These are phyloP conservation scores for Trichoderma lentiforme DNA, from an alignment of 2,329 filamentous ascomycete species.

Conservation along the genomic window DNA sequence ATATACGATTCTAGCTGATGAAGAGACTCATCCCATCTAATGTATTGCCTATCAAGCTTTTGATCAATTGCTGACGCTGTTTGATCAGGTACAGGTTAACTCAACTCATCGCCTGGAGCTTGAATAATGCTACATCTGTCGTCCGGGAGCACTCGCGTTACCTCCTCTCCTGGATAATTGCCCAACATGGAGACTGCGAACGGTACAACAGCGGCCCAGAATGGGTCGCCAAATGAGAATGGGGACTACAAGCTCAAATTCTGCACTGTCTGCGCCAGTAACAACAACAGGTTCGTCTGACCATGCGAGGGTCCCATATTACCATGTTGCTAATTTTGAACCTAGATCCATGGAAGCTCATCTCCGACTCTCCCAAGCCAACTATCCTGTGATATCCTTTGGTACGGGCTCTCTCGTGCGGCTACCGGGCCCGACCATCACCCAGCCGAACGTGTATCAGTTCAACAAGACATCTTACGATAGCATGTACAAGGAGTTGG, in stretches of 20 bases:
- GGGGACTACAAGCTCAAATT: slow-evolving; percentile 86
- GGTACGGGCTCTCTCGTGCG: slow-evolving; percentile 94
- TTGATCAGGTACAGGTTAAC: neutral
- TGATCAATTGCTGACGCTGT: slow-evolving; percentile 10
- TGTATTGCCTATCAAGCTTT: neutral
- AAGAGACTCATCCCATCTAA: slow-evolving; percentile 17
- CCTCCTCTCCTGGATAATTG: slow-evolving; percentile 16
- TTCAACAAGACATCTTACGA: slow-evolving; percentile 98
- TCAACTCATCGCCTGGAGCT: neutral
- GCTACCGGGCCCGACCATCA: slow-evolving; percentile 84
- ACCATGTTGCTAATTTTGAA: neutral
- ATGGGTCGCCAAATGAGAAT: slow-evolving; percentile 48
- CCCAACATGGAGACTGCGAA: slow-evolving; percentile 43
- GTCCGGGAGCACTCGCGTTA: slow-evolving; percentile 1
- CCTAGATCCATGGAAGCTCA: slow-evolving; percentile 83
- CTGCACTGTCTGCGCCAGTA: slow-evolving; percentile 98
- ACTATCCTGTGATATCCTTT: slow-evolving; percentile 96
- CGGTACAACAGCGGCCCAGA: slow-evolving; percentile 37
- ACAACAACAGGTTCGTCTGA: slow-evolving; percentile 78
- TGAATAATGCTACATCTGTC: slow-evolving; percentile 26
- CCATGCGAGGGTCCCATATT: neutral
- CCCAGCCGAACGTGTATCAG: slow-evolving; percentile 93
- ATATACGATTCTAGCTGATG: slow-evolving; percentile 38
- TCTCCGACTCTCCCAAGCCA: slow-evolving; percentile 77
- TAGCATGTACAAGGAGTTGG: slow-evolving; percentile 88